Base-by-base conservation (phyloP, 2,329 filamentous ascomycete species). In the Pseudogymnoascus sp. region DNA sequence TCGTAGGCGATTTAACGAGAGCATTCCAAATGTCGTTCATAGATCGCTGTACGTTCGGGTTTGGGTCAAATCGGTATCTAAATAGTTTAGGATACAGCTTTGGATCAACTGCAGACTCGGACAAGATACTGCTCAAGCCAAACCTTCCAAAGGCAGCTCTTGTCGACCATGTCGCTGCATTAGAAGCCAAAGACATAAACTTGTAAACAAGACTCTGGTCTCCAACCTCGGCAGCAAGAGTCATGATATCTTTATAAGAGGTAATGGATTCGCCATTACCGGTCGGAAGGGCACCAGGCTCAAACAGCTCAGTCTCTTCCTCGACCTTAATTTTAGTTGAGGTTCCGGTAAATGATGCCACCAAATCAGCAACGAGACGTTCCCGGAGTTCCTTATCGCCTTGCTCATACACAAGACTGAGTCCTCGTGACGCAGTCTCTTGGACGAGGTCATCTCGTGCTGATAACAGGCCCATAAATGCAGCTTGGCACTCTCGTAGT, bases 21-120 rank as follows among this genome's bases (percentile, higher is more conserved):
- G 93, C 88, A 69, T 89, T 92, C 94, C 94, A 99, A 66, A 99
- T 97, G 65, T 95, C 91, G 62, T 96, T 92, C 94, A 99, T 99
- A 0, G 93, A 96, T 57, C 86, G 83, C 71, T 93, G 90, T 11
- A 97, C 94, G 65, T 96, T 96, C 1, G 86, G 81, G 70, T 97
- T 97, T 0, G 94, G 94, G 73, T 99, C 94, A 64, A 97, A 97
- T 58, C 92, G 83, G 74, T 97, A 99, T 57, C 94, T 85, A 74
- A 88, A 99, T 1, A 99, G 83, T 75, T 97, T 97, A 0, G 92
- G 91, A 69, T 97, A 97, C 14, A 99, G 83, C 72, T 96, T 97
- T 0, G 92, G 92, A 68, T 97, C 96, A 63, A 94, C 82, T 63
- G 86, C 83, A 0, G 92, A 92, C 69, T 96, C 91, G 0, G 91